Percentiles rank a stretch among this genome's conserved stretches.
Evolutionary conservation across 805 yeast species (phyloP).

Genomic region (Nakazawaea laoshanensis): DNA sequence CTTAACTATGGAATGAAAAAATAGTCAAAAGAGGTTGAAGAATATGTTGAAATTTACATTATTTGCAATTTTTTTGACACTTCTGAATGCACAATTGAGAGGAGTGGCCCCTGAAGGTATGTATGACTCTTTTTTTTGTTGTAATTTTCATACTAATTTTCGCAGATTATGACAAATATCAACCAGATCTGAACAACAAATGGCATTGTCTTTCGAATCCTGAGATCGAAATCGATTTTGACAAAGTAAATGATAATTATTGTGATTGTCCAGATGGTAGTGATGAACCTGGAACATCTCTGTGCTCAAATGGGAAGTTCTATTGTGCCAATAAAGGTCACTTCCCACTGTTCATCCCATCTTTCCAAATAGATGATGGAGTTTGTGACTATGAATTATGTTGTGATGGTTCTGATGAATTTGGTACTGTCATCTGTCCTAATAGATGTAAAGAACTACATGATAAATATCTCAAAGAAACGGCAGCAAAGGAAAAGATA

Average conservation of each 20-base stretch:
- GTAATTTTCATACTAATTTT: too few relatives aligned
- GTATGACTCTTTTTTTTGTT: too few relatives aligned
- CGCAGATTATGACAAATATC: slow-evolving; percentile 33
- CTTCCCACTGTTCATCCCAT: slow-evolving; percentile 51
- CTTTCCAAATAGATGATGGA: slow-evolving; percentile 75
- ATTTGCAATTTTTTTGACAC: too few relatives aligned
- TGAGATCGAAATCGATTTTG: slow-evolving; percentile 46
- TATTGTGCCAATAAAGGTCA: slow-evolving; percentile 77
- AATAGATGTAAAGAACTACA: slow-evolving; percentile 46
- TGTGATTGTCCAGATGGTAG: slow-evolving; percentile 98
- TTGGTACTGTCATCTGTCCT: slow-evolving; percentile 37
- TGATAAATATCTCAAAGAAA: slow-evolving; percentile 22
- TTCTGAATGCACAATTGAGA: neutral
- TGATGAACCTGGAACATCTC: slow-evolving; percentile 94
- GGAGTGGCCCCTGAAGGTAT: slow-evolving; percentile 1
- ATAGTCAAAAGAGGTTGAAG: too few relatives aligned
- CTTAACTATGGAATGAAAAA: too few relatives aligned
- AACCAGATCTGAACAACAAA: slow-evolving; percentile 38
- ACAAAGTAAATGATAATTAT: slow-evolving; percentile 75
- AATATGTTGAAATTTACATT: too few relatives aligned
- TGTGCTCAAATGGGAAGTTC: slow-evolving; percentile 52
- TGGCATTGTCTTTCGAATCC: slow-evolving; percentile 73
- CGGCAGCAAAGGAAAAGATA: slow-evolving; percentile 13
- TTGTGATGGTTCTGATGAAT: slow-evolving; percentile 93
- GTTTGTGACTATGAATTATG: slow-evolving; percentile 83